phyloP scores from a whole-genome alignment of 2,329 filamentous ascomycete species.

The Alternaria sp. region DNA sequence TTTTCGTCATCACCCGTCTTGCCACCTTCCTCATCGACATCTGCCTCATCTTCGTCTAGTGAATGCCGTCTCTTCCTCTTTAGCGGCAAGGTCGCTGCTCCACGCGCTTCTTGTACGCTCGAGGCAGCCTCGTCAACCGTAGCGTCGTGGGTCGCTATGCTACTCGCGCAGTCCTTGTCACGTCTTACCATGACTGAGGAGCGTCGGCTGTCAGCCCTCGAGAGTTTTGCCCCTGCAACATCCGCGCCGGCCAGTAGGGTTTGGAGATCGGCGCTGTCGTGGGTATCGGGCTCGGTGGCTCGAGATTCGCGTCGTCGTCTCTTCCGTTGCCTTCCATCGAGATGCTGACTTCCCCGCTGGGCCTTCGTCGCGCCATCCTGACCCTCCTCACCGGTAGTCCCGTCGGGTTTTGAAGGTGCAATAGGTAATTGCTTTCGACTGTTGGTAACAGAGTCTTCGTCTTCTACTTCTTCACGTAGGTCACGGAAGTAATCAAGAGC shows the following conservation, averaged over 20 bases:
- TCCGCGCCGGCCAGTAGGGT: not conserved
- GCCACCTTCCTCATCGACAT: not conserved
- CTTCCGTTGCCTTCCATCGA: not conserved
- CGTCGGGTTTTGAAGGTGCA: not conserved
- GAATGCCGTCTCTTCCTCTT: not conserved
- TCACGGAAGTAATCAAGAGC: not conserved
- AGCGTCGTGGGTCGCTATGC: not conserved
- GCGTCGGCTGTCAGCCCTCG: not conserved
- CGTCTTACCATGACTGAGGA: not conserved
- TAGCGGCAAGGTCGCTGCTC: not conserved
- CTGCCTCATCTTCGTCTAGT: not conserved
- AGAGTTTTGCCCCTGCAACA: not conserved
- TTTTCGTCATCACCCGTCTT: not conserved
- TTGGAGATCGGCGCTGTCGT: not conserved
- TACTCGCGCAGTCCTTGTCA: not conserved
- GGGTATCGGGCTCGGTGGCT: not conserved
- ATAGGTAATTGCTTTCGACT: not conserved
- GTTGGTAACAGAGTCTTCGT: not conserved
- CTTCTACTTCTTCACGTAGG: not conserved
- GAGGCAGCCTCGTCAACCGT: not conserved
- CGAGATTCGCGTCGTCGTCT: not conserved
- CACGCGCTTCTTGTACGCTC: not conserved
- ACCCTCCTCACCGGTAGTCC: not conserved
- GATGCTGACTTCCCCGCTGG: not conserved
- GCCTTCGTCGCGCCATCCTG: not conserved